A percentile compares a stretch with the other conserved stretches of the same genome.
Conservation (phyloP, 2,329 filamentous ascomycete species). For the Hypoxylon sp. region DNA sequence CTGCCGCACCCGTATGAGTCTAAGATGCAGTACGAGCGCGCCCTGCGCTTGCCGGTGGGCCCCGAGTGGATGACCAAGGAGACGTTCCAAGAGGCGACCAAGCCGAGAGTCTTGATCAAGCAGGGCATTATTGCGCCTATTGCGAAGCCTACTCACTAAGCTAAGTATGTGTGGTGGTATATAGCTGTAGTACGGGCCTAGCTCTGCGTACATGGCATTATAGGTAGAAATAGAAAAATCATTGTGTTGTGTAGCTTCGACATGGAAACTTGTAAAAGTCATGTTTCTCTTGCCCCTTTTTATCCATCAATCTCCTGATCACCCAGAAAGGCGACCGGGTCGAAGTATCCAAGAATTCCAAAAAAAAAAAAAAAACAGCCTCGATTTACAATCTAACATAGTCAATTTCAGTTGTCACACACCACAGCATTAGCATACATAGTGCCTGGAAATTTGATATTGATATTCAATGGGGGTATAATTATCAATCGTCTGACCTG, state of each 20-base stretch:
- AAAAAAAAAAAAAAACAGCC: no score
- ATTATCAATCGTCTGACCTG: conserved; percentile 30
- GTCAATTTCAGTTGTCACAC: neutral
- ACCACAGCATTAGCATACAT: neutral
- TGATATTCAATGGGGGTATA: conserved; percentile 32
- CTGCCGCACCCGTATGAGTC: conserved; percentile 94
- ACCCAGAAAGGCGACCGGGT: neutral
- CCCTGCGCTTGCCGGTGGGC: conserved; percentile 87
- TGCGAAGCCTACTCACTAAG: conserved; percentile 74
- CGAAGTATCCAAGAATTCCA: no score
- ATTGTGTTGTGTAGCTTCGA: neutral
- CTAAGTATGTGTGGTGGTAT: neutral
- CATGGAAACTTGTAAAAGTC: neutral
- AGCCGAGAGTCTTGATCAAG: conserved; percentile 91
- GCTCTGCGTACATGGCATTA: neutral
- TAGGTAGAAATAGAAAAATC: conserved; percentile 1
- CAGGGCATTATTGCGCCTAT: conserved; percentile 91
- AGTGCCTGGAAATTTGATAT: neutral
- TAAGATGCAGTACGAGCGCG: conserved; percentile 89
- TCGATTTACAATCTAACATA: neutral
- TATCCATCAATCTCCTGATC: neutral
- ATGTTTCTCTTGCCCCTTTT: neutral
- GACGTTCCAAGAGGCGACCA: conserved; percentile 89
- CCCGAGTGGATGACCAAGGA: conserved; percentile 98
- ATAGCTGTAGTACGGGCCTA: neutral